A percentile compares a stretch with the other conserved stretches of the same genome.
These are phyloP conservation scores for Colletotrichum horii DNA, from an alignment of 2,329 filamentous ascomycete genomes.

Conservation along the genomic window DNA sequence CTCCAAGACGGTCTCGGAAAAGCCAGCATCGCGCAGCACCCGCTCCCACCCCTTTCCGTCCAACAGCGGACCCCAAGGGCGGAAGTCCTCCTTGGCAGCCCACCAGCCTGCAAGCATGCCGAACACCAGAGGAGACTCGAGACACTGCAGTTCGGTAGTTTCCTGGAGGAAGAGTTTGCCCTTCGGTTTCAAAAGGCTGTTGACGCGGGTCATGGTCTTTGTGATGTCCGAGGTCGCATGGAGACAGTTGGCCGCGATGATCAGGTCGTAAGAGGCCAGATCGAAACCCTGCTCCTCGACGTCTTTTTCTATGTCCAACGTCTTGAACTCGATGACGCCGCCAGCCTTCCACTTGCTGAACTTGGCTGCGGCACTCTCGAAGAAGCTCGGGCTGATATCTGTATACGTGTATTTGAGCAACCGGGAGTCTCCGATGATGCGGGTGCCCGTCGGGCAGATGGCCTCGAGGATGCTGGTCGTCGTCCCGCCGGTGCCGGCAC, in stretches of 20 bases:
- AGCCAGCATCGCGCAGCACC: neutral
- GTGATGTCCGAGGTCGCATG: conserved; percentile 30
- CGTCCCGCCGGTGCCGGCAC: neutral
- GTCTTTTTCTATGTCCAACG: conserved; percentile 29
- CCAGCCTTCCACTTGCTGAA: neutral
- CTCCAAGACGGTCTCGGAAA: neutral
- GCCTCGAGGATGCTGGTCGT: neutral
- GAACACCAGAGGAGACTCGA: neutral
- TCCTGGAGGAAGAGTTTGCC: conserved; percentile 29
- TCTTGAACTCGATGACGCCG: conserved; percentile 23
- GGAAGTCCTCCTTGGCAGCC: conserved; percentile 2
- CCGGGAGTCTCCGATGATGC: neutral
- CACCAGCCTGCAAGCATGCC: neutral
- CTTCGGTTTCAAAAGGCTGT: conserved; percentile 31
- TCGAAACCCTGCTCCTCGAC: conserved; percentile 35
- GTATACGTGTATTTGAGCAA: conserved; percentile 31
- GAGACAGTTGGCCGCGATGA: conserved; percentile 39
- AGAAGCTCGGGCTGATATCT: conserved; percentile 27
- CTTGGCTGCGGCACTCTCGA: conserved; percentile 21
- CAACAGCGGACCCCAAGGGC: neutral
- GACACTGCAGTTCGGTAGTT: neutral
- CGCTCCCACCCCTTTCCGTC: neutral
- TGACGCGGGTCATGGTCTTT: conserved; percentile 26
- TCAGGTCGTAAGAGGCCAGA: conserved; percentile 36
- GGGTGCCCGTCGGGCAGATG: neutral